Evolutionary conservation across 2,329 filamentous ascomycete genomes (phyloP), one percentile per base, ranked within the genome.

Genomic region (Emergomyces africanus): DNA sequence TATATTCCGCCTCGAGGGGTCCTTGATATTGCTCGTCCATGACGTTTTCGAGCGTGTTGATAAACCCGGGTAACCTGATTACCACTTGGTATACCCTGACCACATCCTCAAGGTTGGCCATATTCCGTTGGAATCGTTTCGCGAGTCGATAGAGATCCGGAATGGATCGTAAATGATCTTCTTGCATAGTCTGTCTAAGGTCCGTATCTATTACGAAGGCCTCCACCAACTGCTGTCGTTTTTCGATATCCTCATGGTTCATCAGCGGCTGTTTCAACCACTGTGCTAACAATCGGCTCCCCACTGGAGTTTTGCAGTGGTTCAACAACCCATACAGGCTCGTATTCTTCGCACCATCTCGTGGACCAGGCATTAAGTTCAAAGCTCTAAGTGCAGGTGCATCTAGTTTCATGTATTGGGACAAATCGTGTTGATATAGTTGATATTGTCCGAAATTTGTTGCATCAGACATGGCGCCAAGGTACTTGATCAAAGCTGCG

Each of bases 231-330:
- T 96, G 89, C 67, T 97, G 94, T 18, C 94, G 83, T 70, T 87
- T 88, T 73, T 95, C 87, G 57, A 99, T 97, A 60, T 95, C 91
- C 2, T 81, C 79, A 63, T 89, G 84, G 75, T 83, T 89, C 94
- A 99, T 99, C 44, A 99, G 76, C 0, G 94, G 94, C 72, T 99
- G 94, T 74, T 99, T 99, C 57, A 99, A 78, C 94, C 94, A 99
- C 70, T 99, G 95, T 1, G 92, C 87, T 35, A 99, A 78, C 60
- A 99, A 73, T 54, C 95, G 82, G 67, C 91, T 95, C 15, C 94
- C 94, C 0, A 95, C 85, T 0, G 94, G 89, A 1, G 94, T 99
- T 73, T 96, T 97, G 84, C 94, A 99, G 72, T 97, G 91, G 67
- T 99, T 97, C 48, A 99, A 79, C 20, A 99, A 77, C 0, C 94